Base-by-base conservation (phyloP, 495 filamentous ascomycete genomes). In the Neurospora cerealis region DNA sequence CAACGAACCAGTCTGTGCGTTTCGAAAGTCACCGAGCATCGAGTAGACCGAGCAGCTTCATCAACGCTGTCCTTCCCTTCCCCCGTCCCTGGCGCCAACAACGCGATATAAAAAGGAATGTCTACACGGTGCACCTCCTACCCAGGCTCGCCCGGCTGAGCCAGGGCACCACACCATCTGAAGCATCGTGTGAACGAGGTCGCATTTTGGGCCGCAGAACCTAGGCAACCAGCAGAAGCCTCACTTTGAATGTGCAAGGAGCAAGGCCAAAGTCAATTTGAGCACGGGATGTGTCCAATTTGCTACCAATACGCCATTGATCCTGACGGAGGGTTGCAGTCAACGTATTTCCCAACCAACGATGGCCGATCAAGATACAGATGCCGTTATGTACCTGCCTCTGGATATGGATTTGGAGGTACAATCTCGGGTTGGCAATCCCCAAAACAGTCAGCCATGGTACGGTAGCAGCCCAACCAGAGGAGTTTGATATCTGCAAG, bases 171-270 rank as follows among this genome's bases (percentile, higher is more conserved):
- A 66, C 54, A 66, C 28, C 54, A 32, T 19, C 54, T 15, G 15
- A 34, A 36, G 54, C 54, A 66, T 66, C 15, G 54, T 32, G 42
- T 41, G 34, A 70, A 36, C 69, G 38, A 28, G 78, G 78, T 71
- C 74, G 77, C 78, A 76, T 79, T 48, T 73, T 38, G 60, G 78
- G 78, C 77, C 78, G 78, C 78, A 80, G 74, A 72, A 3, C 2
- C 69, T 42, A 77, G 37, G 54, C 34, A 66, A 66, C 71, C 70
- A 41, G 75, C 70, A 78, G 72, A 42, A 74, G 73, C 75, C 75
- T 75, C 73, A 69, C 69, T 73, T 60, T 44, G 28, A 34, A 66
- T 17, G 54, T 19, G 28, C 54, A 66, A 66, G 54, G 54, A 34
- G 24, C 54, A 66, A 32, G 54, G 54, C 28, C 54, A 66, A 34